Conservation (phyloP, 2,329 filamentous ascomycete species). For the Sarocladiaceae sp. region DNA sequence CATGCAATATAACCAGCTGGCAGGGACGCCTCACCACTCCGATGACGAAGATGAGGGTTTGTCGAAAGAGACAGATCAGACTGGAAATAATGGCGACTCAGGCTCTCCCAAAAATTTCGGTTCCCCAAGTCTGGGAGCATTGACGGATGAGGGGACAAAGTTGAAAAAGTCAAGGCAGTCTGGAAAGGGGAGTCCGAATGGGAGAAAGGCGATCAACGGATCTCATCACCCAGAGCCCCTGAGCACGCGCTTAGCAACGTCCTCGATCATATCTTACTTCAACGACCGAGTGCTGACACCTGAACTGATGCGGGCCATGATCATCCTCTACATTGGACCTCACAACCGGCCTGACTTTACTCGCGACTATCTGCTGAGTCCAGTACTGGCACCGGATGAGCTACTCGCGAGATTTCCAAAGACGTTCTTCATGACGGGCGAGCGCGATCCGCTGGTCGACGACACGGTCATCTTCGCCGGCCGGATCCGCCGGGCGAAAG, state of each 20-base stretch:
- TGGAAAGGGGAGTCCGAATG: not conserved
- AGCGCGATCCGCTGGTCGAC: conserved; percentile 90
- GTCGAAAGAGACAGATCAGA: not conserved
- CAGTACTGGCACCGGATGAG: conserved; percentile 79
- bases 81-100: too few species aligned
- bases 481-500: conserved; percentile 73
- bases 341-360: conserved; percentile 90
- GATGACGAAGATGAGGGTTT: conserved; percentile 63
- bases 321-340: conserved; percentile 92
- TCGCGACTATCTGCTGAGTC: conserved; percentile 84
- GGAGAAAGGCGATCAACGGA: conserved; percentile 18
- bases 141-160: too few species aligned
- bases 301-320: conserved; percentile 99
- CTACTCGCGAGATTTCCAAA: conserved; percentile 85
- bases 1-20: conserved; percentile 79
- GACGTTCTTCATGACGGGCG: conserved; percentile 88
- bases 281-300: conserved; percentile 91
- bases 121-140: too few species aligned
- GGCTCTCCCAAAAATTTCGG: too few species aligned
- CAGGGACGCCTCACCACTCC: conserved; percentile 75
- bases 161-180: not conserved
- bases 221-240: conserved; percentile 54
- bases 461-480: conserved; percentile 97
- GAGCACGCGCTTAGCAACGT: conserved; percentile 83
- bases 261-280: conserved; percentile 97